A percentile compares a stretch with the other conserved stretches of the same genome.
Conservation (phyloP, 768 basidiomycete species). For the Termitomyces sp. region DNA sequence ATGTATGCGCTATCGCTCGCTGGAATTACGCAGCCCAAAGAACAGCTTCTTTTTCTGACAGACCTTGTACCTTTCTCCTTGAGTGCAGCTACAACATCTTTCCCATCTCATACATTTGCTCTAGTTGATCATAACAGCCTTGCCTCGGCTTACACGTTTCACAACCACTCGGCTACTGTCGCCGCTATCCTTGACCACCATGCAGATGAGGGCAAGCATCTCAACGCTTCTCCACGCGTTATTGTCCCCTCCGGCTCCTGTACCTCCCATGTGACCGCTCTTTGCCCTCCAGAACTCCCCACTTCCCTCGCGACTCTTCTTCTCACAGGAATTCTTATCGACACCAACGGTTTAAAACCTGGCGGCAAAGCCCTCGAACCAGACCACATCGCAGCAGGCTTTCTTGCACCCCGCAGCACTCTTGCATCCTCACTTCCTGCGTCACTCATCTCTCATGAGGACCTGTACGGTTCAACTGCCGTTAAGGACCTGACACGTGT, state of each 20-base stretch:
- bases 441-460: conserved; percentile 16
- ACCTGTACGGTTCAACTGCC: conserved; percentile 31
- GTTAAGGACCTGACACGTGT: conserved; percentile 44
- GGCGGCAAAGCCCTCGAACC: conserved; percentile 54
- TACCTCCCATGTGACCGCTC: conserved; percentile 48
- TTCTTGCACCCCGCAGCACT: conserved; percentile 58
- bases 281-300: conserved; percentile 39
- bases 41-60: conserved; percentile 60
- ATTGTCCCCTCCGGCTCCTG: conserved; percentile 76
- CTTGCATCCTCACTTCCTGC: conserved; percentile 26
- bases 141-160: conserved; percentile 31
- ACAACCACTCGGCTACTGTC: conserved; percentile 46
- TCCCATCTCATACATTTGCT: conserved; percentile 58
- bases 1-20: conserved; percentile 64
- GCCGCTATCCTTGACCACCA: conserved; percentile 88
- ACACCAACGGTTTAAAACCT: conserved; percentile 72
- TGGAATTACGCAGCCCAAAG: conserved; percentile 41
- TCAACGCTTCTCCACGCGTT: conserved; percentile 60
- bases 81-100: conserved; percentile 19
- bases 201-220: conserved; percentile 73
- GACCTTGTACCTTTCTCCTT: conserved; percentile 47
- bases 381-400: conserved; percentile 58
- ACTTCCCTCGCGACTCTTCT: conserved; percentile 73
- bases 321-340: conserved; percentile 76
- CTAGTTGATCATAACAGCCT: conserved; percentile 92